phyloP scores from a whole-genome alignment of 75 land plant species.

The Sequoia sempervirens region DNA sequence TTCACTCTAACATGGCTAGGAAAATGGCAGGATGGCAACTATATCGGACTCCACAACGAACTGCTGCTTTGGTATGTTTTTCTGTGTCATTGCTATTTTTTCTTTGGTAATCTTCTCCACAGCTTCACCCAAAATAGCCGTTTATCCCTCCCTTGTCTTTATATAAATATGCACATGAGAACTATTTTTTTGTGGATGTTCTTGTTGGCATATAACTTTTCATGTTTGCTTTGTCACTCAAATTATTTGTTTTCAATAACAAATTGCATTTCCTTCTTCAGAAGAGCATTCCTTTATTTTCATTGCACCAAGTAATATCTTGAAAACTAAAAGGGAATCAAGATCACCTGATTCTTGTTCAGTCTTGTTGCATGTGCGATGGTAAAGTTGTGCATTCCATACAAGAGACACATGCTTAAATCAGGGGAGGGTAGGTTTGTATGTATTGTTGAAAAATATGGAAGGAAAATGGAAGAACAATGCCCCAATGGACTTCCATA shows the following conservation, averaged over 20 bases:
- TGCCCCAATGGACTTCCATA: too few species aligned
- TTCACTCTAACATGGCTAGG: slow-evolving; percentile 32
- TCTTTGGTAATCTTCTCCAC: background rate
- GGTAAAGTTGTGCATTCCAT: too few species aligned
- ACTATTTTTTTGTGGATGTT: background rate
- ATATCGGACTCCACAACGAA: slow-evolving; percentile 88
- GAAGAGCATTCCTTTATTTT: background rate
- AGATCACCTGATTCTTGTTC: background rate
- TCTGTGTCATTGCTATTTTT: background rate
- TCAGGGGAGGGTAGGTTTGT: too few species aligned
- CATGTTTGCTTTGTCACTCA: background rate
- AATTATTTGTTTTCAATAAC: background rate
- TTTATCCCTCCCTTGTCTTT: slow-evolving; percentile 1
- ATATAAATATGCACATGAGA: background rate
- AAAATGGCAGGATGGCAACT: slow-evolving; percentile 84
- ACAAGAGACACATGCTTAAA: too few species aligned
- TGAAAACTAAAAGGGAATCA: background rate
- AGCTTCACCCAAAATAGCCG: background rate
- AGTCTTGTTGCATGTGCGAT: background rate
- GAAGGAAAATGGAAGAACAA: too few species aligned
- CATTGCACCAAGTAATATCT: background rate
- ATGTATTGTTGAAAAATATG: too few species aligned
- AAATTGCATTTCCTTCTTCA: background rate
- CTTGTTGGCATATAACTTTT: background rate
- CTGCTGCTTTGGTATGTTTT: slow-evolving; percentile 68